Conservation (phyloP, 2,329 filamentous ascomycete genomes). For the Epichloe scottii region DNA sequence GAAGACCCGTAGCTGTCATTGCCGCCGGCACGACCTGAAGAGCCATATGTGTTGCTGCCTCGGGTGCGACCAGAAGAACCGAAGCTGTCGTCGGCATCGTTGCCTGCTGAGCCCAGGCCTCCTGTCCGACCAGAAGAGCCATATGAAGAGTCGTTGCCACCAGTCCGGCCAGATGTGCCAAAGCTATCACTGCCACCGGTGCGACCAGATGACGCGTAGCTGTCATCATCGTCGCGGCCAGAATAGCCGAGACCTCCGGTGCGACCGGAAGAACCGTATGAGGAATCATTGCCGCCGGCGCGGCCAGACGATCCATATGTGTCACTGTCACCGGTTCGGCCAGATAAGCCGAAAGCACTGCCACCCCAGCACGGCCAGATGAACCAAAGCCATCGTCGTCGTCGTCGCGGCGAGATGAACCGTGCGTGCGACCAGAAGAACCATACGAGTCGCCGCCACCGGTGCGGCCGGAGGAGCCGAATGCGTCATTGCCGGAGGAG, state of each 20-base stretch:
- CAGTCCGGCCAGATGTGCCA: too few relatives aligned
- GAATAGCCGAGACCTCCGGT: conserved; percentile 9
- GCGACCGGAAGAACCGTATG: conserved; percentile 1
- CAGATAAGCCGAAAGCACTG: conserved; percentile 4
- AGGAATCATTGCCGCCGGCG: conserved; percentile 8
- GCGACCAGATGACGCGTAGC: conserved; percentile 9
- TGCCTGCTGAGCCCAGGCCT: conserved; percentile 3
- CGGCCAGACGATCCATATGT: conserved; percentile 9
- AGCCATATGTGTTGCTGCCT: conserved; percentile 2
- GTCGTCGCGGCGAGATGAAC: too few relatives aligned
- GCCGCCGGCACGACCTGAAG: too few relatives aligned
- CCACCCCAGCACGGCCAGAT: too few relatives aligned
- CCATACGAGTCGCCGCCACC: too few relatives aligned
- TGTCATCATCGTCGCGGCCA: conserved; percentile 9
- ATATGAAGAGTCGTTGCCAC: background rate
- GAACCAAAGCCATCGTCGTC: too few relatives aligned
- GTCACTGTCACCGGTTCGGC: conserved; percentile 9
- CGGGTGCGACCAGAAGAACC: conserved; percentile 9
- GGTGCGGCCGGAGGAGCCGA: too few relatives aligned
- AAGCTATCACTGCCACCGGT: conserved; percentile 5
- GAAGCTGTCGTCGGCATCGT: conserved; percentile 8
- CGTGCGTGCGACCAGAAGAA: too few relatives aligned
- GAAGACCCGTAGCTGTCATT: conserved; percentile 7
- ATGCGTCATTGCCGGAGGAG: too few relatives aligned
- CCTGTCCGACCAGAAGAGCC: conserved; percentile 9